Base-by-base conservation (phyloP, 345 rosid species). In the Excoecaria agallocha region DNA sequence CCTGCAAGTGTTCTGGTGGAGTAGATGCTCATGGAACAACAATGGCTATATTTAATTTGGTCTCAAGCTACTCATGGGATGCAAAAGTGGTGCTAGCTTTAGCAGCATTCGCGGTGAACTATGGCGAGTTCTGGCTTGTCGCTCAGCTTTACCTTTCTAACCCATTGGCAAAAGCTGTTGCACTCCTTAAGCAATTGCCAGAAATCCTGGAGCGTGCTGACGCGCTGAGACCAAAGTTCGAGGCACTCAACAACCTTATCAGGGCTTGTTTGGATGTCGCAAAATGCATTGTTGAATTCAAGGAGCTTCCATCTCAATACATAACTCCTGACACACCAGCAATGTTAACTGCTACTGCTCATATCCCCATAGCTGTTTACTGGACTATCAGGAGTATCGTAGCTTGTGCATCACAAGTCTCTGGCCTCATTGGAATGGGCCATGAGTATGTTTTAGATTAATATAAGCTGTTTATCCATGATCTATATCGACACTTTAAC, bases 301-400 rank as follows among this genome's bases (percentile, higher is more conserved):
- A 73, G 70, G 82, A 83, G 69, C 85, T 85, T 10, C 88, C 88
- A 0, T 20, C 85, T n/a, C 84, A 81, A 30, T 83, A 85, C 77
- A 87, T 83, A 38, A 63, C 81, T 60, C 22, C 78, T 1, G 90
- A 83, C 20, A 38, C 52, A 9, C 85, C 85, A 12, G 82, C 79
- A 46, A 73, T 85, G 68, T 22, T 79, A 0, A 68, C 64, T 22
- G 87, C 90, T 76, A 70, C 78, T 57, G 81, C 85, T 30, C 79
- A 82, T 67, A 83, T 87, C 15, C 90, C 90, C 1, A 82, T 77
- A 2, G 86, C 90, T 24, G 88, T 72, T 38, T 85, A 83, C 78
- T 87, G 90, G 90, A 85, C 85, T 38, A 78, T 87, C 63, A 81
- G 88, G 45, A 82, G 90, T 68, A 78, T 83, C 6, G 83, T 87